Conservation (phyloP, 2,329 filamentous ascomycete species). For the Sarocladiaceae sp. region DNA sequence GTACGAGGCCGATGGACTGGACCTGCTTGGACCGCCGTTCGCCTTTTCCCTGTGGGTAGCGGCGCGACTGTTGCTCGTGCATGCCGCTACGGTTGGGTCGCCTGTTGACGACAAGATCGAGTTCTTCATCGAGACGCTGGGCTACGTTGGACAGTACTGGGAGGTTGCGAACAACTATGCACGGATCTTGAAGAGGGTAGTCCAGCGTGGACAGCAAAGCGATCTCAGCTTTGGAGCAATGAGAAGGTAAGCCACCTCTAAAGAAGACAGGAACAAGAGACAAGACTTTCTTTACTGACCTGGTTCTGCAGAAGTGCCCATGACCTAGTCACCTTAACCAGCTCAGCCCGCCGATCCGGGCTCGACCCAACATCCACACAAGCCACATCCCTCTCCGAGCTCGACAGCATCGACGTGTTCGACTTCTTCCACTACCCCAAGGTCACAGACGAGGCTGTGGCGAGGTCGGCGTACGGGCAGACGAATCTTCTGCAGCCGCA, state of each 20-base stretch:
- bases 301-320: slow-evolving; percentile 28
- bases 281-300: slow-evolving; percentile 6
- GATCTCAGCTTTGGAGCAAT: slow-evolving; percentile 29
- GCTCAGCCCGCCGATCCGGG: slow-evolving; percentile 27
- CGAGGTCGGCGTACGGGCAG: slow-evolving; percentile 16
- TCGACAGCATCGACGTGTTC: slow-evolving; percentile 38
- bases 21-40: slow-evolving; percentile 36
- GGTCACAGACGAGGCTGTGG: slow-evolving; percentile 16
- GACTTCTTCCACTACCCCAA: slow-evolving; percentile 40
- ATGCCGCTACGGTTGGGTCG: slow-evolving; percentile 31
- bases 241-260: slow-evolving; percentile 27
- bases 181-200: slow-evolving; percentile 31
- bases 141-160: slow-evolving; percentile 36
- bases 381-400: slow-evolving; percentile 30
- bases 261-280: background rate
- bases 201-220: slow-evolving; percentile 29
- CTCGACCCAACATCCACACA: slow-evolving; percentile 32
- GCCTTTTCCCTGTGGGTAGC: slow-evolving; percentile 39
- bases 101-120: slow-evolving; percentile 32
- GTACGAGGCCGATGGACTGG: slow-evolving; percentile 34
- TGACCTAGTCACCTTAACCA: slow-evolving; percentile 31
- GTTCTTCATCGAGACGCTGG: slow-evolving; percentile 36
- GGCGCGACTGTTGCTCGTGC: slow-evolving; percentile 32
- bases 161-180: slow-evolving; percentile 37
- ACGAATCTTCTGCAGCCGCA: slow-evolving; percentile 19